These are phyloP conservation scores for Maudiozyma barnettii DNA, from an alignment of 805 yeast species.

Conservation along the genomic window DNA sequence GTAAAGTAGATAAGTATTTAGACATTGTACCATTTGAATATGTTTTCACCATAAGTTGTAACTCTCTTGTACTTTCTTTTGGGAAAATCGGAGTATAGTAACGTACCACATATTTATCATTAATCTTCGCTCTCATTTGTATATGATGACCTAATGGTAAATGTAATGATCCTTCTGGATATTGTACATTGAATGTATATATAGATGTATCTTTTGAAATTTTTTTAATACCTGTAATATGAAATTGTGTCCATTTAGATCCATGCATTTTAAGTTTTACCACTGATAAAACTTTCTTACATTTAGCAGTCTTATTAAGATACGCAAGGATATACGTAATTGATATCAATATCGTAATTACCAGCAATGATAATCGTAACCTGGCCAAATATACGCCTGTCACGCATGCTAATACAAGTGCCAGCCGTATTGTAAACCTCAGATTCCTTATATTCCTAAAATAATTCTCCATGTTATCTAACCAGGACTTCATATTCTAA, in stretches of 20 bases:
- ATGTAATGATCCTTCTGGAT: slow-evolving; percentile 49
- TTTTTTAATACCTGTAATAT: slow-evolving; percentile 59
- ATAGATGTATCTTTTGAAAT: slow-evolving; percentile 60
- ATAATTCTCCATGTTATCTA: neutral
- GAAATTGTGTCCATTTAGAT: slow-evolving; percentile 48
- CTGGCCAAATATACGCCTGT: neutral
- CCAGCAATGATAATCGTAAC: neutral
- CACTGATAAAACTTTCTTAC: neutral
- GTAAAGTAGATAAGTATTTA: slow-evolving; percentile 50
- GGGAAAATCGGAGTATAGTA: slow-evolving; percentile 71
- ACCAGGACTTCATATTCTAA: neutral
- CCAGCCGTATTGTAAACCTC: neutral
- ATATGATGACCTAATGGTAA: slow-evolving; percentile 70
- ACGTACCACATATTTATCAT: slow-evolving; percentile 34
- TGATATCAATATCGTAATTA: neutral
- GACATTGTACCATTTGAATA: slow-evolving; percentile 64
- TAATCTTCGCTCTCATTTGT: slow-evolving; percentile 40
- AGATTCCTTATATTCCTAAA: neutral
- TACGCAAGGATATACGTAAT: neutral
- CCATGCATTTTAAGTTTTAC: slow-evolving; percentile 24
- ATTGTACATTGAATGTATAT: slow-evolving; percentile 56
- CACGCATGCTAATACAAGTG: neutral
- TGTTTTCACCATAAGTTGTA: slow-evolving; percentile 68
- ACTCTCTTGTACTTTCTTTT: slow-evolving; percentile 48
- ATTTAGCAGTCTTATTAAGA: neutral